Evolutionary conservation across 225 moss, liverwort and hornwort species (phyloP).

Genomic region (Bryoerythrophyllum caledonicum): DNA sequence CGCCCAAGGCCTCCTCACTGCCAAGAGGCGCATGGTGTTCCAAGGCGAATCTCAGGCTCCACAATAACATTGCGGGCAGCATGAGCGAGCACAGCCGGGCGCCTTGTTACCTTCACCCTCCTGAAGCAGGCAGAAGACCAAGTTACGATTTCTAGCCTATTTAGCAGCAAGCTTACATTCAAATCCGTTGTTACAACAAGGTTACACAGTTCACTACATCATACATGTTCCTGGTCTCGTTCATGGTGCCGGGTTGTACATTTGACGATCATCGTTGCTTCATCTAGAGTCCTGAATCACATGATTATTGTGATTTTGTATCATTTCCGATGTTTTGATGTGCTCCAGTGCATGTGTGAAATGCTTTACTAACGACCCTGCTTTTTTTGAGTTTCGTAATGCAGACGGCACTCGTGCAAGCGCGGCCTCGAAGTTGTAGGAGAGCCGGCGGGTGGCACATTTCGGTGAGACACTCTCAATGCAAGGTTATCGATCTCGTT

Average conservation of each 20-base stretch:
- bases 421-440: not conserved
- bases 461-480: not conserved
- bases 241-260: not conserved
- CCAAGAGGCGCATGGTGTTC: constrained; percentile 56
- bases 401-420: not conserved
- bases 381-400: not conserved
- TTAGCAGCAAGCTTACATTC: not conserved
- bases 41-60: constrained; percentile 17
- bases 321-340: not conserved
- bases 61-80: constrained; percentile 20
- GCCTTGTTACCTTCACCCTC: constrained; percentile 34
- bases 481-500: not conserved
- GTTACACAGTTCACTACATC: not conserved
- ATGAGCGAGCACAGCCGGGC: constrained; percentile 47
- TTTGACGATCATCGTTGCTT: not conserved
- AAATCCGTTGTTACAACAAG: not conserved
- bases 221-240: not conserved
- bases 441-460: not conserved
- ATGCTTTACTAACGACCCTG: not conserved
- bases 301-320: constrained; percentile 2
- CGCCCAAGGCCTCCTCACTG: constrained; percentile 35
- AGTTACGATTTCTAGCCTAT: constrained; percentile 44
- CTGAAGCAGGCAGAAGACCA: constrained; percentile 38
- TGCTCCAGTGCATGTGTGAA: not conserved
- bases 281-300: not conserved